Percentiles rank a stretch among this genome's conserved stretches.
Evolutionary conservation across 2,329 filamentous ascomycete genomes (phyloP).

Genomic region (Cladosporium sphaerospermum): DNA sequence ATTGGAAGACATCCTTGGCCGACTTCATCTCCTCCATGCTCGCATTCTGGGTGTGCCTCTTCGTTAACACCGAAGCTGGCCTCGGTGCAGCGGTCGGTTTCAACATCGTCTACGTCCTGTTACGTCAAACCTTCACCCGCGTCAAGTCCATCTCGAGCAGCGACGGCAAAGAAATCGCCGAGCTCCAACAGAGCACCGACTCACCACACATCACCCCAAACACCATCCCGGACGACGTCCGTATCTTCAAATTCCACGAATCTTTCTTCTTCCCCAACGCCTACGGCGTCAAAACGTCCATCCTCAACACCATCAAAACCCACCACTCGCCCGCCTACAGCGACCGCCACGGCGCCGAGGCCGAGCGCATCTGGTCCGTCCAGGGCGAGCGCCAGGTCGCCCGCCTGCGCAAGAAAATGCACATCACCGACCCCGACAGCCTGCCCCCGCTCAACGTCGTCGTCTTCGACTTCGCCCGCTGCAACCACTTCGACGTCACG

Average conservation of each 20-base stretch:
- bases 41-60: slow-evolving; percentile 58
- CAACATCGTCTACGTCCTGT: slow-evolving; percentile 46
- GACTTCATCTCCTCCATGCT: slow-evolving; percentile 60
- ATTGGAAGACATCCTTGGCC: slow-evolving; percentile 59
- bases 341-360: slow-evolving; percentile 30
- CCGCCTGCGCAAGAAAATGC: slow-evolving; percentile 38
- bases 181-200: slow-evolving; percentile 15
- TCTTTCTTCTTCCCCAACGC: slow-evolving; percentile 58
- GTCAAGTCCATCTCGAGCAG: slow-evolving; percentile 25
- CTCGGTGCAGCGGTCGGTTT: slow-evolving; percentile 52
- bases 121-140: slow-evolving; percentile 52
- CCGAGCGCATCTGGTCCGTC: slow-evolving; percentile 50
- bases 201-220: slow-evolving; percentile 9
- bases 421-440: slow-evolving; percentile 27
- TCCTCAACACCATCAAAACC: slow-evolving; percentile 47
- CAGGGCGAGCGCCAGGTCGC: slow-evolving; percentile 43
- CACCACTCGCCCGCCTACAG: slow-evolving; percentile 38
- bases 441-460: slow-evolving; percentile 42
- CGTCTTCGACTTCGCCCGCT: slow-evolving; percentile 48
- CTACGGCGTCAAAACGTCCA: slow-evolving; percentile 44
- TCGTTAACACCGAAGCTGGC: slow-evolving; percentile 54
- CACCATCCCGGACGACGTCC: slow-evolving; percentile 42
- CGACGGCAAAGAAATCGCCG: slow-evolving; percentile 12
- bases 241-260: slow-evolving; percentile 52
- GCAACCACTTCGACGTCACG: slow-evolving; percentile 50